Percentiles rank a stretch among this genome's conserved stretches.
Conservation (phyloP, 352 stramenopile genomes). For the Thraustochytrium sp. region DNA sequence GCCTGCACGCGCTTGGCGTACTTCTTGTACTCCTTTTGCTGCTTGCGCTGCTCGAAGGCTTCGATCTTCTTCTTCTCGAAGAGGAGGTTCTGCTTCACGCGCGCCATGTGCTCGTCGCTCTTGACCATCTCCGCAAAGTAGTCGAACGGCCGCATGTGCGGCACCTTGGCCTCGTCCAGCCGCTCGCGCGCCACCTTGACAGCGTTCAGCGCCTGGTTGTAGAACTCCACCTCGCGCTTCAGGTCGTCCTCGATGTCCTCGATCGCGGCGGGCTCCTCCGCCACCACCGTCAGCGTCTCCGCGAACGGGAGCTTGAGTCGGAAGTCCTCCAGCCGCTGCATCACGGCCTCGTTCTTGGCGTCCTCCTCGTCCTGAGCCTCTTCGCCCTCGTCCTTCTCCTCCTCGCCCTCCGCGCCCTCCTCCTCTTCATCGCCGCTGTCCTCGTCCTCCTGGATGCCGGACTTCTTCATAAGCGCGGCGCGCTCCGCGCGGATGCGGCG, state of each 20-base stretch:
- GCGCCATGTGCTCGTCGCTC: conserved; percentile 88
- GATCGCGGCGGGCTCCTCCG: conserved; percentile 57
- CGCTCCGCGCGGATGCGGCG: background rate
- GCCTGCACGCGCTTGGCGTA: conserved; percentile 85
- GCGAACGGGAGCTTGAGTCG: conserved; percentile 35
- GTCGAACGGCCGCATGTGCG: conserved; percentile 88
- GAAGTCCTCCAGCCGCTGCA: conserved; percentile 14
- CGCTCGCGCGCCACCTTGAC: conserved; percentile 58
- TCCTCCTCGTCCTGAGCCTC: background rate
- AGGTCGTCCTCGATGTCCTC: conserved; percentile 75
- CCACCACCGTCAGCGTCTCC: conserved; percentile 15
- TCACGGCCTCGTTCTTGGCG: background rate
- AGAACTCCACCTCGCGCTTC: conserved; percentile 89
- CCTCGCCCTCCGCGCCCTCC: background rate
- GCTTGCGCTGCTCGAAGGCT: conserved; percentile 92
- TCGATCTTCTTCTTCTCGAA: conserved; percentile 99
- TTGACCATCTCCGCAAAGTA: conserved; percentile 99
- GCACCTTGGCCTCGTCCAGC: conserved; percentile 61
- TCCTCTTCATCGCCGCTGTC: background rate
- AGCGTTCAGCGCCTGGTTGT: conserved; percentile 79
- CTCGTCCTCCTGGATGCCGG: background rate
- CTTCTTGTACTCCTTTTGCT: conserved; percentile 89
- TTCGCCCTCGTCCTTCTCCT: conserved; percentile 18
- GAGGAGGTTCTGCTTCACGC: conserved; percentile 96
- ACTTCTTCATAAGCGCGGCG: background rate